A percentile compares a stretch with the other conserved stretches of the same genome.
Evolutionary conservation across 208 protist genomes (phyloP).

Genomic region (Leishmania tropica): DNA sequence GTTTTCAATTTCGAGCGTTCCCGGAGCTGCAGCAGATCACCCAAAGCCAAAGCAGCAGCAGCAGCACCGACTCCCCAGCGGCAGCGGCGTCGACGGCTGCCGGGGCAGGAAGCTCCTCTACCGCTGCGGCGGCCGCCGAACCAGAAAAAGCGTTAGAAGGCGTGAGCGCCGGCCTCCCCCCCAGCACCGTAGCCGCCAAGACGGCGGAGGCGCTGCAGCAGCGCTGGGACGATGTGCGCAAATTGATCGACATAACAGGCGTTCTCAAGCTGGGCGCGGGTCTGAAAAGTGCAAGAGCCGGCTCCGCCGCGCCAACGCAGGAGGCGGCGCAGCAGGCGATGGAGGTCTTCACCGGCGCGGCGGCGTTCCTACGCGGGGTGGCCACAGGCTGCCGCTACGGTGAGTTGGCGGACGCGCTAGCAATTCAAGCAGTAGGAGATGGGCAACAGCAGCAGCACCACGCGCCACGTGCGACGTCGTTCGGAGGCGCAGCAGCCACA

Average conservation of each 20-base stretch:
- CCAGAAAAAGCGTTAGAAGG: constrained; percentile 22
- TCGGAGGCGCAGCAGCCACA: background rate
- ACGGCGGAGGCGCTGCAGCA: constrained; percentile 64
- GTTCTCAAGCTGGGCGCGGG: constrained; percentile 22
- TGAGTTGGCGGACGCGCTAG: constrained; percentile 33
- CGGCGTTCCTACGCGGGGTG: constrained; percentile 71
- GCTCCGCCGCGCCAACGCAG: background rate
- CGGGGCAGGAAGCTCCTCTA: background rate
- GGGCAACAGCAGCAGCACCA: constrained; percentile 3
- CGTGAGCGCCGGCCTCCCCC: constrained; percentile 21
- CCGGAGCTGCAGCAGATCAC: constrained; percentile 31
- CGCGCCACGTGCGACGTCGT: background rate
- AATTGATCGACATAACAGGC: constrained; percentile 51
- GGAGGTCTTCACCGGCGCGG: constrained; percentile 85
- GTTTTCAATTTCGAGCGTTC: constrained; percentile 56
- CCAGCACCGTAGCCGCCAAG: constrained; percentile 22
- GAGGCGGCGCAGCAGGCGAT: constrained; percentile 36
- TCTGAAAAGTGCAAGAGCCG: background rate
- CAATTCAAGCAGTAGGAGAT: constrained; percentile 42
- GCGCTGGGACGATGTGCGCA: constrained; percentile 66
- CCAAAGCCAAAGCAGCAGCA: background rate
- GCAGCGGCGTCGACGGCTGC: background rate
- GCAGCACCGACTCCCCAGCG: background rate
- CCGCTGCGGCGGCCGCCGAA: background rate
- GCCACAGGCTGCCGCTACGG: constrained; percentile 71